Conservation (phyloP, 148 eudicot genomes). For the Diospyros lotus region DNA sequence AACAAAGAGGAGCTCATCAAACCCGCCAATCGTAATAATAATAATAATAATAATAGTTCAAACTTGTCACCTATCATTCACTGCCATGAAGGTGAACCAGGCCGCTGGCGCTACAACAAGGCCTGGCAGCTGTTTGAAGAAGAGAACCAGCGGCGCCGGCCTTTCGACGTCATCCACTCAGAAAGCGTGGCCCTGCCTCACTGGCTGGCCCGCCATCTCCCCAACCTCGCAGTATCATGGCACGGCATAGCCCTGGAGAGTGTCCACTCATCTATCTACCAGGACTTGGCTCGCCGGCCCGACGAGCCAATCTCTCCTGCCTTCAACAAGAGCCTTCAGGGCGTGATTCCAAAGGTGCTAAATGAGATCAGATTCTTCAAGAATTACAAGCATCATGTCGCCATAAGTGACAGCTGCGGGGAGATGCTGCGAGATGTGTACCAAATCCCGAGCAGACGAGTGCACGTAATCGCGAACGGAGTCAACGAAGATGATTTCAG, state of each 20-base stretch:
- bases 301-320: conserved; percentile 53
- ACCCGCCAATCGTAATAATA: background rate
- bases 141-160: conserved; percentile 41
- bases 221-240: conserved; percentile 81
- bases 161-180: conserved; percentile 72
- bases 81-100: conserved; percentile 57
- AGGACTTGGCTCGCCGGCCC: conserved; percentile 55
- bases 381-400: conserved; percentile 69
- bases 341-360: conserved; percentile 61
- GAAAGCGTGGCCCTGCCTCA: conserved; percentile 85
- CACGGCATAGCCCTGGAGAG: conserved; percentile 82
- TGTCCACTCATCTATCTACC: conserved; percentile 64
- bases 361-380: conserved; percentile 73
- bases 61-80: conserved; percentile 43
- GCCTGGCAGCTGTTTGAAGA: conserved; percentile 74
- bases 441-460: conserved; percentile 44
- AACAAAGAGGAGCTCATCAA: background rate
- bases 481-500: conserved; percentile 54
- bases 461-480: conserved; percentile 77
- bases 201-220: conserved; percentile 40
- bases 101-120: conserved; percentile 70
- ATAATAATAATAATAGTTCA: too few relatives aligned
- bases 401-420: conserved; percentile 68
- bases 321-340: conserved; percentile 51
- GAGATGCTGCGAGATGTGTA: conserved; percentile 44